Base-by-base conservation (phyloP, 2,329 filamentous ascomycete genomes). In the Neonectria sp. region DNA sequence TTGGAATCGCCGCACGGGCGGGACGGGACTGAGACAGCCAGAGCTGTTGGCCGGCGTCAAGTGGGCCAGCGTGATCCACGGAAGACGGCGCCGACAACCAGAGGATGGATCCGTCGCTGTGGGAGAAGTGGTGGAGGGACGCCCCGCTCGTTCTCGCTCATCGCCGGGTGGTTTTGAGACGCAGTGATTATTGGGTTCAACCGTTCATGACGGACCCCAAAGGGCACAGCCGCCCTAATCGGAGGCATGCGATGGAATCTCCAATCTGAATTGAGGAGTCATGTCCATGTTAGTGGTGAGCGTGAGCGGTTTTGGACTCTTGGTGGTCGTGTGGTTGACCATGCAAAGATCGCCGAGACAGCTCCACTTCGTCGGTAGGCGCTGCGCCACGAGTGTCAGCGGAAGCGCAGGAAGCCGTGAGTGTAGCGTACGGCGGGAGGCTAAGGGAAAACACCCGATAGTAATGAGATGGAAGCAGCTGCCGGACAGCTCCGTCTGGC, bases 361-460 rank as follows among this genome's bases (percentile, higher is more conserved):
- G 48, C 65, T 70, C 71, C 71, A 73, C 68, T 53, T 55, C 33
- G 49, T 58, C 45, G 56, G 58, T 60, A 62, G 53, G 60, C 60
- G 59, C 72, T 74, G 71, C 72, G 72, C 72, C 72, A 74, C 72
- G 68, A 63, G 53, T 69, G 65, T 70, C 60, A 69, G 63, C 61
- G 70, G 66, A 57, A 65, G 46, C 55, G 48, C 31, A 46, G 48
- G 21, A 33, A 59, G 48, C 61, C 61, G 61, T 24, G 45, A 21
- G 8, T 9, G 33, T 8, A 6, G 4, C 33, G 53, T 51, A 7
- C 27, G 7, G 27, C 7, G 27, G 27, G 27, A 29, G 27, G 52
- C 33, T 55, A 40, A 21, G 45, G 45, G 33, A 53, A 11, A 59
- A 43, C 8, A 17, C 43, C 17, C 52, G 25, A 27, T 15, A 48